These are phyloP conservation scores for Botrytis porri DNA, from an alignment of 2,329 filamentous ascomycete genomes.

Conservation along the genomic window DNA sequence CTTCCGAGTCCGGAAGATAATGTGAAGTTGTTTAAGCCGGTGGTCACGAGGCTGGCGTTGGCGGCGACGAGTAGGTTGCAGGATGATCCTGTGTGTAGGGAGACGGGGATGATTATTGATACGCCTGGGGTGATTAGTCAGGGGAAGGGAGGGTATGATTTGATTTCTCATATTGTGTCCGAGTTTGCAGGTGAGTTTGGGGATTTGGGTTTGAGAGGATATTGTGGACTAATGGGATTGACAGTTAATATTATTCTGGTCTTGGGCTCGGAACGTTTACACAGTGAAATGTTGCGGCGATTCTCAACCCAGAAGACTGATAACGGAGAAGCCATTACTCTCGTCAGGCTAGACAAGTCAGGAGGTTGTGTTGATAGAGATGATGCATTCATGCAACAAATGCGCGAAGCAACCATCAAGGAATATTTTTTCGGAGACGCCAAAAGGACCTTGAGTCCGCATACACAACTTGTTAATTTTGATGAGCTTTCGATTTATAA, in stretches of 20 bases:
- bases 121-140: conserved; percentile 68
- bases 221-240: not conserved
- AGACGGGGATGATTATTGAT: conserved; percentile 81
- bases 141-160: conserved; percentile 66
- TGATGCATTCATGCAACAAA: conserved; percentile 67
- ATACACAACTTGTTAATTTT: conserved; percentile 82
- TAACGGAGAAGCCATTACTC: conserved; percentile 65
- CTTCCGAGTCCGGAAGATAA: conserved; percentile 70
- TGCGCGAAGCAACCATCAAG: conserved; percentile 73
- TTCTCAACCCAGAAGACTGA: conserved; percentile 57
- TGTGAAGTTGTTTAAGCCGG: conserved; percentile 65
- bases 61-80: conserved; percentile 74
- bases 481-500: conserved; percentile 71
- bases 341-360: conserved; percentile 79
- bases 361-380: conserved; percentile 80
- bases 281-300: conserved; percentile 68
- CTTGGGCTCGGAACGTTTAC: conserved; percentile 73
- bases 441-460: conserved; percentile 75
- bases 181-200: conserved; percentile 56
- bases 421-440: conserved; percentile 92
- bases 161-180: conserved; percentile 75
- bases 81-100: conserved; percentile 68
- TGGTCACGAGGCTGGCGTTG: conserved; percentile 74
- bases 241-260: conserved; percentile 76
- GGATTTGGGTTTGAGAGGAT: not conserved